Evolutionary conservation across 169 alveolate species (phyloP).

Genomic region (Cryptosporidium canis): DNA sequence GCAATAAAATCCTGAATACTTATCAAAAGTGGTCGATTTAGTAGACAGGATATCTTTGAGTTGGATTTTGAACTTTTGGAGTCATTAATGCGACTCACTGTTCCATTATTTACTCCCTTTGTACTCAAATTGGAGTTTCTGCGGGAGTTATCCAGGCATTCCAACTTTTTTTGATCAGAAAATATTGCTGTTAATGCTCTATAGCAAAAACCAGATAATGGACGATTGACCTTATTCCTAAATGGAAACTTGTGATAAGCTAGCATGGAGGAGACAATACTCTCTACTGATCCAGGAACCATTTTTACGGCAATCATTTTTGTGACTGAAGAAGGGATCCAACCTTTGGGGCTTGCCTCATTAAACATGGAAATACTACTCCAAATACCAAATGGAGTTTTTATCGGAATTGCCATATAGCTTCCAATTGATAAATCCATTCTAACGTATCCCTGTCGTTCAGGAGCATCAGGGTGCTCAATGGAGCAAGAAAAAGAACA

Average conservation of each 20-base stretch:
- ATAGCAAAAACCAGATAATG: slow-evolving; percentile 51
- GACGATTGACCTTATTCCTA: slow-evolving; percentile 6
- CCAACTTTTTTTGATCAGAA: slow-evolving; percentile 16
- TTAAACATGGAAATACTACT: slow-evolving; percentile 75
- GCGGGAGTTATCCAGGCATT: not conserved
- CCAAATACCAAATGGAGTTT: slow-evolving; percentile 82
- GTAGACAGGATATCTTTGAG: slow-evolving; percentile 6
- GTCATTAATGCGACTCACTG: not conserved
- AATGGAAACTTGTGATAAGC: slow-evolving; percentile 24
- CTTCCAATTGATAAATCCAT: slow-evolving; percentile 77
- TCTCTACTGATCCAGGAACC: slow-evolving; percentile 77
- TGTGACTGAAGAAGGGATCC: slow-evolving; percentile 80
- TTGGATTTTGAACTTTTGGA: not conserved
- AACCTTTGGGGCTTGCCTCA: slow-evolving; percentile 79
- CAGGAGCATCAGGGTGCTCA: slow-evolving; percentile 78
- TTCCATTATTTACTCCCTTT: not conserved
- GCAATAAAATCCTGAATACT: slow-evolving; percentile 69
- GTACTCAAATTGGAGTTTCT: not conserved
- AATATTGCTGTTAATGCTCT: slow-evolving; percentile 19
- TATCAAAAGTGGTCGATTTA: slow-evolving; percentile 22
- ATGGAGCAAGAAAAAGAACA: slow-evolving; percentile 78
- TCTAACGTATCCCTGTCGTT: slow-evolving; percentile 72
- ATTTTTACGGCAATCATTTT: slow-evolving; percentile 75
- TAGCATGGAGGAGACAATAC: slow-evolving; percentile 30
- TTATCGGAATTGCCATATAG: slow-evolving; percentile 78